Base-by-base conservation (phyloP, 805 yeast genomes). In the Suhomyces tanzawaensis region DNA sequence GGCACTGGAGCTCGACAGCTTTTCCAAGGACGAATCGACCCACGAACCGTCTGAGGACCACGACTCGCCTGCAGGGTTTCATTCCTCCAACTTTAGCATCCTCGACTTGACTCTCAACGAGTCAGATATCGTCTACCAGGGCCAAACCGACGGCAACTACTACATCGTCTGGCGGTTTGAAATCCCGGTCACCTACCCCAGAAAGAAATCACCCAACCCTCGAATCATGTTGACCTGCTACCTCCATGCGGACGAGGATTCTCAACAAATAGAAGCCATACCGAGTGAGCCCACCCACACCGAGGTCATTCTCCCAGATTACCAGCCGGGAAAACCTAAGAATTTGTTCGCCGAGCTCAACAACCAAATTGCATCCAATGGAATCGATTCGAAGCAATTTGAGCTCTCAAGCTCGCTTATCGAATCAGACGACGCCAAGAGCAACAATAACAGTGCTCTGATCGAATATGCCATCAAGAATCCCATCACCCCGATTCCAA, bases 81-180 rank as follows among this genome's bases (percentile, higher is more conserved):
- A n/a, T n/a, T n/a, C n/a, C 12, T 29, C 30, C 19, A 41, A 34
- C 33, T 41, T 29, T 16, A 38, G 43, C 32, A 43, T 47, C 3
- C 32, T 40, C 11, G 45, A 36, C 22, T 14, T 29, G 23, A 27
- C 27, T 5, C 34, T 45, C 21, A 29, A 26, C 22, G 37, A 41
- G 16, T 29, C 38, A 8, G 44, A 49, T 32, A 36, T 48, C 4
- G 35, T 49, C 7, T 40, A 41, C 32, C 34, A 45, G n/a, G 44
- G 37, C 9, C 8, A 9, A 17, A 14, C 22, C 23, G 25, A 29
- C 13, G 47, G 46, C 12, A 42, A 34, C 8, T 32, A 39, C 21
- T 47, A 41, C 34, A 42, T 34, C 7, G 37, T 63, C 0, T 68
- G 69, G 69, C 49, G 41, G 36, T 63, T 67, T 37, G 51, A 51